Conservation (phyloP, 345 rosid genomes). For the Carallia brachiata region DNA sequence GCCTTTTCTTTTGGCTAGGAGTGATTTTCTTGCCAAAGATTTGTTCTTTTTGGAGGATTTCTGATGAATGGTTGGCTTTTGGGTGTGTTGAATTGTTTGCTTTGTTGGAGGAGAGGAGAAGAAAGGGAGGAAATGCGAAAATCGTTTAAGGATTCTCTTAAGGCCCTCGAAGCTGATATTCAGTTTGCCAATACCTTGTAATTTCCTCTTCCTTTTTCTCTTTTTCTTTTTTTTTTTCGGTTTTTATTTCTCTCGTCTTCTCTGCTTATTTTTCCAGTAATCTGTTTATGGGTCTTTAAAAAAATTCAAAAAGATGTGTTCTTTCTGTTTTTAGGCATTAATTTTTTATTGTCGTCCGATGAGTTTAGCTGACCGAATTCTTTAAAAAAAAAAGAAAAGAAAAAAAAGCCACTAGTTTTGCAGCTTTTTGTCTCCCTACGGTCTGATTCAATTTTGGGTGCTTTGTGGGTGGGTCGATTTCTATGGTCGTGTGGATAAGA, state of each 20-base stretch:
- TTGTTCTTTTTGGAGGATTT: constrained; percentile 9
- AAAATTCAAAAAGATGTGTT: not conserved
- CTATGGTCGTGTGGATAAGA: too few species aligned
- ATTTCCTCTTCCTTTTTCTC: constrained; percentile 6
- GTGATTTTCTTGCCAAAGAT: not conserved
- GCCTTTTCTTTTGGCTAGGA: not conserved
- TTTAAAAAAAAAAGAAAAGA: too few species aligned
- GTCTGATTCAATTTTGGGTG: too few species aligned
- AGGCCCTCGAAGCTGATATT: constrained; percentile 98
- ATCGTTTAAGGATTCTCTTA: constrained; percentile 90
- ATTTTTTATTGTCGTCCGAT: too few species aligned
- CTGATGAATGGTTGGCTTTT: constrained; percentile 5
- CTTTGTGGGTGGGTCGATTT: too few species aligned
- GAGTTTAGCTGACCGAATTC: too few species aligned
- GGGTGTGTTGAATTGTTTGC: constrained; percentile 3
- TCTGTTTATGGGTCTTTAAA: too few species aligned
- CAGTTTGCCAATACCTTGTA: constrained; percentile 97
- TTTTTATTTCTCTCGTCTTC: not conserved
- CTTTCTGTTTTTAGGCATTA: too few species aligned
- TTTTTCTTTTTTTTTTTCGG: not conserved
- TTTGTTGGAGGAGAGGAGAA: constrained; percentile 18
- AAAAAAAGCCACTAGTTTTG: too few species aligned
- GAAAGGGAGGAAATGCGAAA: constrained; percentile 57
- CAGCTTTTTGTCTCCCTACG: too few species aligned
- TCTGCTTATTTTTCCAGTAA: not conserved